Evolutionary conservation across 176 grass and related monocot species (phyloP).

Genomic region (Aegilops umbellulata): DNA sequence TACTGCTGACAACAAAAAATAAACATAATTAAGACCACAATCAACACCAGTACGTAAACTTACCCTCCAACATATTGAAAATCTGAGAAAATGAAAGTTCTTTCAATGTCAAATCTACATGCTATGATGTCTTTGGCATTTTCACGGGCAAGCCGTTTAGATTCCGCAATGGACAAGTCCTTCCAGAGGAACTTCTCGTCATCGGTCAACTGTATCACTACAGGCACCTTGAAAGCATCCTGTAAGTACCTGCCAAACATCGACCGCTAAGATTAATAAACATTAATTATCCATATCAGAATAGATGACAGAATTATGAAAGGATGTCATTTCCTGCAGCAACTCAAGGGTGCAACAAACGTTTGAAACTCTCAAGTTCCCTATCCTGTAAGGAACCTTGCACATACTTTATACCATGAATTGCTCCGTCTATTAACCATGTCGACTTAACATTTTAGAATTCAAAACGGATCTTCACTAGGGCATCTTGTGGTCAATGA

Average conservation of each 20-base stretch:
- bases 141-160: conserved; percentile 72
- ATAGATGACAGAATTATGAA: neutral
- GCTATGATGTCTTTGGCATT: conserved; percentile 98
- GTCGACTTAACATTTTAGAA: neutral
- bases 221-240: conserved; percentile 85
- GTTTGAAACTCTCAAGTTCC: neutral
- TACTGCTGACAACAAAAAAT: neutral
- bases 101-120: conserved; percentile 74
- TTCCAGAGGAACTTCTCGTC: conserved; percentile 92
- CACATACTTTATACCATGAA: neutral
- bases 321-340: neutral
- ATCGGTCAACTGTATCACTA: conserved; percentile 91
- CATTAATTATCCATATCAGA: neutral
- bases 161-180: conserved; percentile 60
- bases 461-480: neutral
- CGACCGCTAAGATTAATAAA: neutral
- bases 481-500: neutral
- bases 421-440: neutral
- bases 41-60: neutral
- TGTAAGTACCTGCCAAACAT: conserved; percentile 68
- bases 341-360: neutral
- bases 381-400: neutral
- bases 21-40: conserved; percentile 6
- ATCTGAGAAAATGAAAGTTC: conserved; percentile 88
- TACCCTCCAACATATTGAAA: conserved; percentile 77